Evolutionary conservation across 192 early-diverging fungal genomes (phyloP), one percentile per base, ranked within the genome.

Genomic region (Coemansia sp.): DNA sequence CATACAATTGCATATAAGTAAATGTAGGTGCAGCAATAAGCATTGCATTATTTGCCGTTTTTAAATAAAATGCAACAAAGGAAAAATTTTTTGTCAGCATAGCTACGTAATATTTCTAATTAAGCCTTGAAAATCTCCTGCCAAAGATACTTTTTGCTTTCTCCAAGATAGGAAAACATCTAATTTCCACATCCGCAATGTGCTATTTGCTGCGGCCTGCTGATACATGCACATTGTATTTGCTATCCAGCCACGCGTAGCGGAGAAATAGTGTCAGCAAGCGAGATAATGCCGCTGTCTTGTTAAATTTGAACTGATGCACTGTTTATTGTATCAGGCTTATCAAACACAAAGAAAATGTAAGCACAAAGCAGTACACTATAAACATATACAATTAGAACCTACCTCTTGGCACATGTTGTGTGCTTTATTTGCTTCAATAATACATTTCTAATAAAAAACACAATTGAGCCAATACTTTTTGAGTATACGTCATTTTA

Each of bases 21-120:
- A 36, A 59, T 59, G 57, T 59, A 63, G 23, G 25, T 42, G 39
- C 39, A 46, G 9, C 14, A 10, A 10, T 46, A 14, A 4, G 14
- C 39, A 17, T 46, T 46, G 33, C 30, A 23, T 63, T 31, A 27
- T 63, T 51, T 25, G 50, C 51, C 24, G 10, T 42, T 53, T 63
- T 52, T 22, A 59, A 36, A 59, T 22, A 30, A 31, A 25, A 59
- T 46, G 9, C 39, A 46, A 46, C 17, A 17, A 14, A 46, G 3
- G 17, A 46, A 14, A 14, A 39, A 11, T 39, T 10, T 46, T 46
- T 46, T 46, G 11, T 46, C 14, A 14, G 39, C 39, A 22, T 61
- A n/a, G 57, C 33, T 20, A 20, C 20, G 57, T 58, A 31, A 59
- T 36, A 36, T 59, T 59, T 59, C 57, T 59, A 59, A 59, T 59